These are phyloP conservation scores for Sarocladiaceae sp. DNA, from an alignment of 2,329 filamentous ascomycete species.

Conservation along the genomic window DNA sequence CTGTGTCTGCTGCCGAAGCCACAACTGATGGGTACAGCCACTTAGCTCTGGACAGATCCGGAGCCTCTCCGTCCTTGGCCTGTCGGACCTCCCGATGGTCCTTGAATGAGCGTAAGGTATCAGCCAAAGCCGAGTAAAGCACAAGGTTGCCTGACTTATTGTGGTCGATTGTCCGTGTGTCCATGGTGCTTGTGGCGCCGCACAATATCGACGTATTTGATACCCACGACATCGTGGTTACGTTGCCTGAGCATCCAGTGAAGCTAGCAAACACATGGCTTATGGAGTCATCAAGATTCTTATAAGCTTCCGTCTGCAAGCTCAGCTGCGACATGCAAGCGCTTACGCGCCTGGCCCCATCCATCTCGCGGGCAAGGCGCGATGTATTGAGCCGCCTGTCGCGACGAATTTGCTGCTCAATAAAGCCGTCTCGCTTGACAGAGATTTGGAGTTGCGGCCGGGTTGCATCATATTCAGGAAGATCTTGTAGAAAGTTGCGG, in stretches of 20 bases:
- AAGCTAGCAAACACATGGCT: constrained; percentile 41
- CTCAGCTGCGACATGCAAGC: background rate
- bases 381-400: constrained; percentile 1
- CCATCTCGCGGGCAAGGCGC: constrained; percentile 3
- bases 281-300: background rate
- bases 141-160: constrained; percentile 59
- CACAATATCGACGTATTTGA: constrained; percentile 50
- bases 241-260: constrained; percentile 56
- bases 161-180: constrained; percentile 58
- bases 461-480: background rate
- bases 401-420: constrained; percentile 3
- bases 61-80: constrained; percentile 42
- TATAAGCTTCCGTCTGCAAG: background rate
- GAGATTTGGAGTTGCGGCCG: background rate
- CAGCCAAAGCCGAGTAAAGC: constrained; percentile 40
- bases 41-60: background rate
- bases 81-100: constrained; percentile 55
- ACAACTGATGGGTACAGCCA: constrained; percentile 62
- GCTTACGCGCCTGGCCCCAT: background rate
- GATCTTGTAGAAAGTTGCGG: constrained; percentile 1
- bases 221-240: constrained; percentile 52
- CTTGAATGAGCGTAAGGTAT: constrained; percentile 43
- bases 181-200: constrained; percentile 57
- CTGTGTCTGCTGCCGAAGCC: constrained; percentile 48
- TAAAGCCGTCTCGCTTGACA: background rate